These are phyloP conservation scores for Hypomyces perniciosus DNA, from an alignment of 2,329 filamentous ascomycete species.

Conservation along the genomic window DNA sequence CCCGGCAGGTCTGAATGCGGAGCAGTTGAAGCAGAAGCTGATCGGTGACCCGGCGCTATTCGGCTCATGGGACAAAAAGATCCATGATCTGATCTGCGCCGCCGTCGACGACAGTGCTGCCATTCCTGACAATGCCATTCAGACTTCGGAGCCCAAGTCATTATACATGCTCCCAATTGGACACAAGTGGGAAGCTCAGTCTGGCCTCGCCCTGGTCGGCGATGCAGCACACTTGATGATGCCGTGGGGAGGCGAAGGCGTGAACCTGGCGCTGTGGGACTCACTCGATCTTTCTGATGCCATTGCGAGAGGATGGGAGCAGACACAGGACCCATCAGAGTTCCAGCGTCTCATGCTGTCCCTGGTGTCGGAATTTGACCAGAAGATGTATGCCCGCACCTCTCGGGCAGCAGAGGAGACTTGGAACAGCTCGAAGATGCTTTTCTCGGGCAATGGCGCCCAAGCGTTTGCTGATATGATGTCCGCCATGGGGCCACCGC, in stretches of 20 bases:
- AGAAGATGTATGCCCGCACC: conserved; percentile 12
- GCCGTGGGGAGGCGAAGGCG: conserved; percentile 46
- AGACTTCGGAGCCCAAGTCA: conserved; percentile 16
- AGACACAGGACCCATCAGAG: background rate
- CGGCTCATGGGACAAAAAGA: conserved; percentile 19
- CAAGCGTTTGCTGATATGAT: conserved; percentile 11
- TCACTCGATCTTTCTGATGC: conserved; percentile 37
- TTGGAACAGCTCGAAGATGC: conserved; percentile 5
- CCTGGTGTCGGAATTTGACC: conserved; percentile 20
- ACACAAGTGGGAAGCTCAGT: conserved; percentile 32
- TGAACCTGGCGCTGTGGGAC: conserved; percentile 48
- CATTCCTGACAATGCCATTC: conserved; percentile 13
- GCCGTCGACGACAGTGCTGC: conserved; percentile 23
- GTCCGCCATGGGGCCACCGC: background rate
- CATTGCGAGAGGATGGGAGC: conserved; percentile 15
- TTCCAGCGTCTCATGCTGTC: conserved; percentile 17
- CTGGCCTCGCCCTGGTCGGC: conserved; percentile 45
- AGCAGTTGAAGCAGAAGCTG: conserved; percentile 16
- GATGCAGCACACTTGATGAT: conserved; percentile 51
- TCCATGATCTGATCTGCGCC: conserved; percentile 23
- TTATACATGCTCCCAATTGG: conserved; percentile 38
- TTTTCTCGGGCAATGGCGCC: conserved; percentile 9
- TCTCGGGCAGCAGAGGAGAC: conserved; percentile 9
- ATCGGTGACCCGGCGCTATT: conserved; percentile 19
- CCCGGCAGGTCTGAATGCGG: conserved; percentile 11